Evolutionary conservation across 257 asterid genomes (phyloP), one percentile per base, ranked within the genome.

Genomic region (Przewalskia tangutica): DNA sequence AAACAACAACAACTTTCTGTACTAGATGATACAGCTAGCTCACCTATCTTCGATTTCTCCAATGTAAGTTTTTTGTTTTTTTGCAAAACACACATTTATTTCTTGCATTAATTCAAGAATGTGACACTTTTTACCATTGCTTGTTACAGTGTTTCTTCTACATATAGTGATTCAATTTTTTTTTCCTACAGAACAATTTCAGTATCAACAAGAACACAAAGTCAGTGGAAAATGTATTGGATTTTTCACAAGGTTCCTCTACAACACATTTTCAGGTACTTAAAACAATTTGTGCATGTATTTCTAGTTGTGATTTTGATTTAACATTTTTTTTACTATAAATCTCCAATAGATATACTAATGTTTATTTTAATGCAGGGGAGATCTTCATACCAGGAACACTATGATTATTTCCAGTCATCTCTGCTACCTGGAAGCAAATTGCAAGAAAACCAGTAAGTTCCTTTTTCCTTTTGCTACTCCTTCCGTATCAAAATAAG

Each of bases 21-120:
- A 85, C 97, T 94, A 20, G 98, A 94, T 82, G 98, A 93, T 81
- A 94, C 98, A 70, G 98, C 98, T 12, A 94, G 98, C 77, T 94
- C 98, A 23, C 91, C 98, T 40, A 77, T 91, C 79, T 85, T 90
- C 85, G 84, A 88, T 66, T 85, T 82, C 84, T 87, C 93, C 92
- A 63, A 81, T 82, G 97, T 91, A 51, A 92, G 93, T 88, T 44
- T 42, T 3, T 67, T 11, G 17, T 59, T 18, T 12, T 64, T 34
- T 64, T 2, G 3, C 75, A 7, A 36, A 14, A 38, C 0, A 34
- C 16, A 66, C 50, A 36, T 66, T 66, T 36, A 14, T 66, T 3
- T 65, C 23, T 1, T 54, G 9, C 48, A 12, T 53, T 82, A 5
- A 12, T 9, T 54, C 8, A 46, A 34, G 23, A 54, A 36, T 17